Evolutionary conservation across 176 grass and related monocot genomes (phyloP), one percentile per base, ranked within the genome.

Genomic region (Poa annua): DNA sequence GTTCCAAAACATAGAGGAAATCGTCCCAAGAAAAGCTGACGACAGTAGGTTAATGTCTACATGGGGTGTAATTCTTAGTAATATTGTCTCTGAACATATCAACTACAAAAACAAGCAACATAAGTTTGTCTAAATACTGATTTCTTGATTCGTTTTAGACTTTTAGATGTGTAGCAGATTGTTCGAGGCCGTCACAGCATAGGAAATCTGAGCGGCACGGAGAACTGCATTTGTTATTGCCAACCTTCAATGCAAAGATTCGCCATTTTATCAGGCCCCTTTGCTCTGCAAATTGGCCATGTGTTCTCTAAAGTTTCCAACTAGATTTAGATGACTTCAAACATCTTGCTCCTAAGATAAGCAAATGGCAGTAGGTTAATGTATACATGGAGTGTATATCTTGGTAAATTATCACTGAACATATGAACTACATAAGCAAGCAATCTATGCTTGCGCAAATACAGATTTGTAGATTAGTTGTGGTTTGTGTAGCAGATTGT

Each of bases 191-290:
- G 0, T 26, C 42, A 49, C 0, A 72, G 69, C 41, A 72, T 3
- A 10, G 69, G 8, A 48, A 26, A 13, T 17, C 69, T 49, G 22
- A 49, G 69, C 0, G 42, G 69, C 69, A 72, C 42, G 42, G 69
- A 72, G 69, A 72, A 72, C 22, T 72, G 22, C 69, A 26, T 8
- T 49, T 16, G 41, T 10, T 72, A 48, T 49, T 7, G 21, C 69
- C 69, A 72, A 72, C 42, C 69, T 72, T 72, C 69, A 72, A 72
- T 72, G 69, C 69, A 72, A 72, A 72, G 69, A 17, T 72, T 72
- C 13, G 3, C 69, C 69, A 72, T 42, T 72, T 9, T 26, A 48
- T 26, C 69, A 72, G 42, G 69, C 42, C 42, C 69, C 69, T 72
- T 48, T 72, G 69, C 69, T 72, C 42, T 72, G 69, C 69, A 72